Percentiles rank a stretch among this genome's conserved stretches.
These are phyloP conservation scores for Colletotrichum australisinense DNA, from an alignment of 2,329 filamentous ascomycete genomes.

Conservation along the genomic window DNA sequence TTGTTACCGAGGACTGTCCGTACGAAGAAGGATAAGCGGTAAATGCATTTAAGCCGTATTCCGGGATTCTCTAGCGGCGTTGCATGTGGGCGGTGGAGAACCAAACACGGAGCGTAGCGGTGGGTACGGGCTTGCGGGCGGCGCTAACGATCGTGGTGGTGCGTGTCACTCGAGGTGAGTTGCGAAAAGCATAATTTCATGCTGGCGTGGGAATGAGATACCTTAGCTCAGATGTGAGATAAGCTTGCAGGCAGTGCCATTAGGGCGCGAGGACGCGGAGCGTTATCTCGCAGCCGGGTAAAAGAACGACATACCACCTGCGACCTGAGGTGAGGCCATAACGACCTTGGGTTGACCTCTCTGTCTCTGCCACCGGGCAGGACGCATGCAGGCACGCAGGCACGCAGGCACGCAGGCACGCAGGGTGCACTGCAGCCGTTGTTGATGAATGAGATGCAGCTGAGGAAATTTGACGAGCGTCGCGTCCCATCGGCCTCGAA, in stretches of 20 bases:
- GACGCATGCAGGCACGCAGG: neutral
- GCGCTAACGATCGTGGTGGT: constrained; percentile 25
- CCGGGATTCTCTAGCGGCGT: constrained; percentile 11
- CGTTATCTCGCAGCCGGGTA: constrained; percentile 21
- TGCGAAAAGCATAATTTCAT: constrained; percentile 27
- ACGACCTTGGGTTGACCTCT: neutral
- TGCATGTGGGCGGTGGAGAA: constrained; percentile 19
- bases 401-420: neutral
- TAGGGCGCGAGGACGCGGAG: constrained; percentile 1
- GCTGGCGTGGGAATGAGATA: constrained; percentile 12
- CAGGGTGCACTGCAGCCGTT: constrained; percentile 20
- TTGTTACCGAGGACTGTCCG: constrained; percentile 13
- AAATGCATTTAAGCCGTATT: constrained; percentile 29
- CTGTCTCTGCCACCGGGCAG: constrained; percentile 3
- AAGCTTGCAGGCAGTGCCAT: constrained; percentile 10
- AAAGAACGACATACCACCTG: neutral
- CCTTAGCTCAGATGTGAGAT: constrained; percentile 22
- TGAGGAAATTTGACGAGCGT: constrained; percentile 14
- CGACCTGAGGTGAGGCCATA: neutral
- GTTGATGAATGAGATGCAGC: constrained; percentile 9
- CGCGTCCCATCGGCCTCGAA: constrained; percentile 5
- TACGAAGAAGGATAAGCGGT: constrained; percentile 22
- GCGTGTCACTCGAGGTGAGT: constrained; percentile 21
- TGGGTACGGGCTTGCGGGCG: constrained; percentile 12
- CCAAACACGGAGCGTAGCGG: constrained; percentile 16